Percentiles rank a stretch among this genome's conserved stretches.
Evolutionary conservation across 1,284 basidiomycete genomes (phyloP).

Genomic region (Somion occarium): DNA sequence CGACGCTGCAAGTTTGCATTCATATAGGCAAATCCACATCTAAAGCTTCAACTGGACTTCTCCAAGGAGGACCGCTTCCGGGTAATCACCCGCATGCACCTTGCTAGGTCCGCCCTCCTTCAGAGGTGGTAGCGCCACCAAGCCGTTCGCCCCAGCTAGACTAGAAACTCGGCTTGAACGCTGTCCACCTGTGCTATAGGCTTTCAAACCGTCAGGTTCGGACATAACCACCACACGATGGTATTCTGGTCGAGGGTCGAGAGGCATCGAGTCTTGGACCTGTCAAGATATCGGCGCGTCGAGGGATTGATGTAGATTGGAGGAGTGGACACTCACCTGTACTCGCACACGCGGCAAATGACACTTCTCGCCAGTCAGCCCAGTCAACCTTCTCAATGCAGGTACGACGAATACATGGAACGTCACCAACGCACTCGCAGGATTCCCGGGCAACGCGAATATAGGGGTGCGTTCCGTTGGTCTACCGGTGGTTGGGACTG

Average conservation of each 20-base stretch:
- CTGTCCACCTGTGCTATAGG: slow-evolving; percentile 81
- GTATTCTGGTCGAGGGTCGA: slow-evolving; percentile 78
- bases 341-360: slow-evolving; percentile 65
- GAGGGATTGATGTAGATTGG: slow-evolving; percentile 67
- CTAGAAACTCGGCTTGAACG: slow-evolving; percentile 76
- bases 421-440: slow-evolving; percentile 84
- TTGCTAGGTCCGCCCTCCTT: slow-evolving; percentile 33
- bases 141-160: slow-evolving; percentile 71
- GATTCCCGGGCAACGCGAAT: slow-evolving; percentile 87
- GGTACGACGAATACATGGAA: slow-evolving; percentile 86
- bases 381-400: slow-evolving; percentile 69
- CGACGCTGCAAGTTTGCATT: no score
- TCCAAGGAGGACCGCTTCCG: slow-evolving; percentile 60
- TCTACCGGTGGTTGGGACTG: slow-evolving; percentile 43
- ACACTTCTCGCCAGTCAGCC: slow-evolving; percentile 51
- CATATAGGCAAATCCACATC: no score
- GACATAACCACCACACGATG: slow-evolving; percentile 68
- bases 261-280: slow-evolving; percentile 55
- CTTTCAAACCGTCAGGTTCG: slow-evolving; percentile 45
- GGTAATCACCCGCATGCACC: slow-evolving; percentile 49
- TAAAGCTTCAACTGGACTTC: slow-evolving; percentile 42
- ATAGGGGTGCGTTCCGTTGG: slow-evolving; percentile 44
- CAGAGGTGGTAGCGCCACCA: slow-evolving; percentile 61
- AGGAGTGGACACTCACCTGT: slow-evolving; percentile 41
- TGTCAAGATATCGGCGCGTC: slow-evolving; percentile 25